A percentile compares a stretch with the other conserved stretches of the same genome.
These are phyloP conservation scores for Apocynum venetum DNA, from an alignment of 257 asterid species.

Conservation along the genomic window DNA sequence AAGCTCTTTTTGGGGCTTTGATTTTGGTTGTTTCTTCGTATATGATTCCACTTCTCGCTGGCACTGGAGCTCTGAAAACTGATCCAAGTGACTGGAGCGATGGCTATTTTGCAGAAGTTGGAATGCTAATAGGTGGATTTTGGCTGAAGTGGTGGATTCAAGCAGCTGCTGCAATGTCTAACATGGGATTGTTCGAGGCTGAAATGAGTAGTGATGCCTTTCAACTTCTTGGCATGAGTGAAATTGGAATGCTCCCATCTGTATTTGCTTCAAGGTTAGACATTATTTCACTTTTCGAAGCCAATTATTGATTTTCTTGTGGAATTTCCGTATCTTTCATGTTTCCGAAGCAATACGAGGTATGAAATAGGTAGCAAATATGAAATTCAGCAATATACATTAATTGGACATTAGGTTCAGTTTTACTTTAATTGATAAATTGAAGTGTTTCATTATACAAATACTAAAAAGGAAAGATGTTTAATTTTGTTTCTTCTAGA, in stretches of 20 bases:
- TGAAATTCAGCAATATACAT: not conserved
- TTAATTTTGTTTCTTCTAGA: not conserved
- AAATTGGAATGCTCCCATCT: constrained; percentile 90
- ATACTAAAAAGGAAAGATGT: too few relatives aligned
- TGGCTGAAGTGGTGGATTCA: constrained; percentile 99
- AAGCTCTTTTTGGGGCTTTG: constrained; percentile 64
- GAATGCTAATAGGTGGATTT: constrained; percentile 75
- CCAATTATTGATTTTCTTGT: not conserved
- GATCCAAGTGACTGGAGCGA: constrained; percentile 68
- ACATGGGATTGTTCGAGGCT: constrained; percentile 86
- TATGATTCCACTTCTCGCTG: constrained; percentile 67
- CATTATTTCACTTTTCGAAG: not conserved
- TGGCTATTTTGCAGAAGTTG: constrained; percentile 82
- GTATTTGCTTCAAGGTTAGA: constrained; percentile 63
- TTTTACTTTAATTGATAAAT: not conserved
- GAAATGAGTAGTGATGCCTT: constrained; percentile 91
- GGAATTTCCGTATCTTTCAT: not conserved
- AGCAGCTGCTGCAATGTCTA: constrained; percentile 83
- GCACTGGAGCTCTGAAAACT: constrained; percentile 74
- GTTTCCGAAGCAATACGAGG: not conserved
- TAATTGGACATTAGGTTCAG: not conserved
- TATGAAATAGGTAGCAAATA: not conserved
- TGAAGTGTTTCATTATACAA: not conserved
- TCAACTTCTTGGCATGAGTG: constrained; percentile 92
- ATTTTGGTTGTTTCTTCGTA: constrained; percentile 65